Evolutionary conservation across 2,329 filamentous ascomycete genomes (phyloP).

Genomic region (Drechslerella coelobrocha): DNA sequence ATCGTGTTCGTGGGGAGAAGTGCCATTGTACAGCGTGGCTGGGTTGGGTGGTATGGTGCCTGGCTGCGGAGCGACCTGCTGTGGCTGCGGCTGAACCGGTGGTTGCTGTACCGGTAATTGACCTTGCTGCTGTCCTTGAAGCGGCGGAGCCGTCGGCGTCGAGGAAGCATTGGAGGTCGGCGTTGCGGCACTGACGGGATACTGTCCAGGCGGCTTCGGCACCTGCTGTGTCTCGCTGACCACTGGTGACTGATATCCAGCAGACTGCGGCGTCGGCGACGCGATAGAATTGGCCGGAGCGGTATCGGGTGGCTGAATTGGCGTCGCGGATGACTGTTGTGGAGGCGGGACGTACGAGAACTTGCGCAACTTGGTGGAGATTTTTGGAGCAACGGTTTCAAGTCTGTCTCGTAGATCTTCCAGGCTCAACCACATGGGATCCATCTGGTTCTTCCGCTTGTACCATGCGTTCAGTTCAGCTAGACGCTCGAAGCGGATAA

Average conservation of each 20-base stretch:
- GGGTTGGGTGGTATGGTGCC: slow-evolving; percentile 34
- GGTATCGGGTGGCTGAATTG: slow-evolving; percentile 33
- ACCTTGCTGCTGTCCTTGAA: slow-evolving; percentile 8
- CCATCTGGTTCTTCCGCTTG: slow-evolving; percentile 41
- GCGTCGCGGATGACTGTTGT: slow-evolving; percentile 5
- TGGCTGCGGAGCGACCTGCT: slow-evolving; percentile 13
- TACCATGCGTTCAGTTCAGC: slow-evolving; percentile 50
- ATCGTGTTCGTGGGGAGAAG: slow-evolving; percentile 19
- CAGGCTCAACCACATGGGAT: slow-evolving; percentile 41
- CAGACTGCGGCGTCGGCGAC: slow-evolving; percentile 6
- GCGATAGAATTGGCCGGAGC: slow-evolving; percentile 12
- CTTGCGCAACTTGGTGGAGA: slow-evolving; percentile 47
- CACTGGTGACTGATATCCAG: slow-evolving; percentile 28
- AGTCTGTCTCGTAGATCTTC: slow-evolving; percentile 43
- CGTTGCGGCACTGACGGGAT: slow-evolving; percentile 15
- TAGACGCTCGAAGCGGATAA: slow-evolving; percentile 48
- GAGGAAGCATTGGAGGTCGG: slow-evolving; percentile 29
- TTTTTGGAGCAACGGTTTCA: slow-evolving; percentile 45
- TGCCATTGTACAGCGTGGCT: slow-evolving; percentile 17
- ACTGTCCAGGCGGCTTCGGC: slow-evolving; percentile 16
- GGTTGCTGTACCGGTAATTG: slow-evolving; percentile 6
- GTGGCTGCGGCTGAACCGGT: slow-evolving; percentile 14
- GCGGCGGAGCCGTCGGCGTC: slow-evolving; percentile 19
- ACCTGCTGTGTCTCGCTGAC: slow-evolving; percentile 23
- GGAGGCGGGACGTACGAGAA: slow-evolving; percentile 26